Conservation (phyloP, 441 rosid species). For the Erodium texanum region DNA sequence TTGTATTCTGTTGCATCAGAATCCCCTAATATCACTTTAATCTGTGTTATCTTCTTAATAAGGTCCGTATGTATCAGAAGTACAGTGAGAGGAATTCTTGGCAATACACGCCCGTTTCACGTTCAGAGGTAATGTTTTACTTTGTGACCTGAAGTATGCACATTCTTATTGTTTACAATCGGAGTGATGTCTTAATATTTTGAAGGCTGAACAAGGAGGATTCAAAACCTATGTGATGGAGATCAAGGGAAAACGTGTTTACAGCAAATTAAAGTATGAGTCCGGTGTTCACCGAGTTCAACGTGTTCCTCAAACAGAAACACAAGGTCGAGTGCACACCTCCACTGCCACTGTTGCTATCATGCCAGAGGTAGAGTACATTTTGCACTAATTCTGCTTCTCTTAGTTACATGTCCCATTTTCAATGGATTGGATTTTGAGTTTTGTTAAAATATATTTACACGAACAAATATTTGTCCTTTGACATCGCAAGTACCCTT, state of each 20-base stretch:
- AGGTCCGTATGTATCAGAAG: slow-evolving; percentile 87
- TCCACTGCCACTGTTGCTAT: slow-evolving; percentile 96
- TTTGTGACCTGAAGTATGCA: slow-evolving; percentile 6
- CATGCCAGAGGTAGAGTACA: slow-evolving; percentile 77
- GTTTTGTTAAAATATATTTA: background rate
- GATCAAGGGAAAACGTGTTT: slow-evolving; percentile 72
- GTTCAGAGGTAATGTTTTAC: slow-evolving; percentile 58
- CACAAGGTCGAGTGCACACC: slow-evolving; percentile 93
- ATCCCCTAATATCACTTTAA: slow-evolving; percentile 20
- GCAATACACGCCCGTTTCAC: slow-evolving; percentile 53
- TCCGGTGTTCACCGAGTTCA: slow-evolving; percentile 96
- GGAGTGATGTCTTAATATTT: slow-evolving; percentile 15
- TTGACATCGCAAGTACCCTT: background rate
- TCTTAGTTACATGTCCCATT: slow-evolving; percentile 1
- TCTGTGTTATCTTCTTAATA: slow-evolving; percentile 21
- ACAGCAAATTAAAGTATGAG: slow-evolving; percentile 88
- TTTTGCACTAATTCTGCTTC: background rate
- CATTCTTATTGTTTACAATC: slow-evolving; percentile 13
- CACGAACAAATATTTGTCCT: no score
- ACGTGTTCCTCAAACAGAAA: slow-evolving; percentile 90
- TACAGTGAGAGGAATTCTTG: slow-evolving; percentile 77
- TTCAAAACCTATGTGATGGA: slow-evolving; percentile 92
- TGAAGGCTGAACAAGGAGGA: slow-evolving; percentile 88
- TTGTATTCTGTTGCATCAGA: slow-evolving; percentile 11
- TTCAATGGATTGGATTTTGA: background rate